phyloP scores from a whole-genome alignment of 2,329 filamentous ascomycete species.

The Shiraia bambusicola region DNA sequence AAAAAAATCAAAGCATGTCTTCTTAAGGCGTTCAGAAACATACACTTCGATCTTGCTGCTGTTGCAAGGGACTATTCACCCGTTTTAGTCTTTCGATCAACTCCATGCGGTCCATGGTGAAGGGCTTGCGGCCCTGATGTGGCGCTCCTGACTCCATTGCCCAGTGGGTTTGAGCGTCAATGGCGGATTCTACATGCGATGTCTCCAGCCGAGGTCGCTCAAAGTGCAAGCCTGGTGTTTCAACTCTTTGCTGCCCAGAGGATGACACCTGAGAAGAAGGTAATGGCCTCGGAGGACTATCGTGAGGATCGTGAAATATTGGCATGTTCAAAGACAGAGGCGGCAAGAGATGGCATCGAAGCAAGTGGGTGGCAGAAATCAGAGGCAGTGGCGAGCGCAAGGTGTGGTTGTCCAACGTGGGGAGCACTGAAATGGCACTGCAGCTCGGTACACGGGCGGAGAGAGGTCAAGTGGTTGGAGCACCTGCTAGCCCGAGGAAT shows the following conservation, averaged over 20 bases:
- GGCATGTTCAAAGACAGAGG: constrained; percentile 34
- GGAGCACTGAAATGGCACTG: constrained; percentile 23
- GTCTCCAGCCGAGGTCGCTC: constrained; percentile 10
- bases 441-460: constrained; percentile 21
- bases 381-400: constrained; percentile 11
- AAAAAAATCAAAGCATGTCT: too few species aligned
- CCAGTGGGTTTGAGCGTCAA: constrained; percentile 2
- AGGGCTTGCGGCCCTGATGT: constrained; percentile 25
- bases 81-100: constrained; percentile 83
- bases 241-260: constrained; percentile 18
- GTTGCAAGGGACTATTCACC: constrained; percentile 74
- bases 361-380: constrained; percentile 9
- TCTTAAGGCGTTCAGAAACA: too few species aligned
- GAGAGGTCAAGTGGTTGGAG: constrained; percentile 34
- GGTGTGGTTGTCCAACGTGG: constrained; percentile 9
- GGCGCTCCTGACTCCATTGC: constrained; percentile 19
- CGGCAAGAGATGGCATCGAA: constrained; percentile 28
- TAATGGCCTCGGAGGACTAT: constrained; percentile 25
- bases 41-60: constrained; percentile 56
- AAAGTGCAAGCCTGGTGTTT: constrained; percentile 9
- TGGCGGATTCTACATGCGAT: constrained; percentile 8
- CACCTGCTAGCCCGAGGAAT: constrained; percentile 34
- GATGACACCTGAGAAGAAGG: constrained; percentile 17
- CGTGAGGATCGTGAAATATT: constrained; percentile 44
- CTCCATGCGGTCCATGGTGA: constrained; percentile 64